Base-by-base conservation (phyloP, 2,329 filamentous ascomycete species). In the Tolypocladium tundrense region DNA sequence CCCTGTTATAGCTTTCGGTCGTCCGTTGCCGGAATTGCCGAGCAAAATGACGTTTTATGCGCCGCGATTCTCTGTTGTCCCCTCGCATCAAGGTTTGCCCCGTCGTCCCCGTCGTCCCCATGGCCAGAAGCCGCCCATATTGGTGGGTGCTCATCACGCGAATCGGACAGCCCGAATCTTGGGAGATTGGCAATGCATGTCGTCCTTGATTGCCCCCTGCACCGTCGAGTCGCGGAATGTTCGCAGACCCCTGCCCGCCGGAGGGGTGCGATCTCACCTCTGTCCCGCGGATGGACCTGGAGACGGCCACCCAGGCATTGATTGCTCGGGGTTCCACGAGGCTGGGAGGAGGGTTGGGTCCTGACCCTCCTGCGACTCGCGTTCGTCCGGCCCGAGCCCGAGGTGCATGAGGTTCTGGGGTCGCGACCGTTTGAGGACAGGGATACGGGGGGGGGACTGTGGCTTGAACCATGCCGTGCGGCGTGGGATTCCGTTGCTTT, bases 331-430 rank as follows among this genome's bases (percentile, higher is more conserved):
- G 54, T 50, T 37, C 43, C 54, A 27, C 39, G 40, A 52, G 37
- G 39, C 10, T 7, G 55, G 24, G 24, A 27, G 24, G 24, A 27
- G 24, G 24, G 24, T 27, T 27, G 24, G 24, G 48, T 6, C 27
- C 27, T 6, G 27, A 31, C 27, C 35, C 31, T 39, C 16, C 53
- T 31, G 43, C 54, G 57, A 55, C 57, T 58, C 57, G 43, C 39
- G 53, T 58, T 58, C 57, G 57, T 58, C 53, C 57, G 52, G 53
- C 56, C 41, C 39, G 52, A 51, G 31, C 56, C 41, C 39, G 56
- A 56, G 19, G n/a, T n/a, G 54, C 54, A 51, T 50, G 35, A 40
- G 35, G 43, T n/a, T 39, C 31, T 45, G 42, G 42, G 54, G 41
- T 40, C 31, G 53, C 27, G 39, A 54, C 24, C 39, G 53, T 54